phyloP scores from a whole-genome alignment of 169 alveolate species.

The Plasmodium chabaudi region DNA sequence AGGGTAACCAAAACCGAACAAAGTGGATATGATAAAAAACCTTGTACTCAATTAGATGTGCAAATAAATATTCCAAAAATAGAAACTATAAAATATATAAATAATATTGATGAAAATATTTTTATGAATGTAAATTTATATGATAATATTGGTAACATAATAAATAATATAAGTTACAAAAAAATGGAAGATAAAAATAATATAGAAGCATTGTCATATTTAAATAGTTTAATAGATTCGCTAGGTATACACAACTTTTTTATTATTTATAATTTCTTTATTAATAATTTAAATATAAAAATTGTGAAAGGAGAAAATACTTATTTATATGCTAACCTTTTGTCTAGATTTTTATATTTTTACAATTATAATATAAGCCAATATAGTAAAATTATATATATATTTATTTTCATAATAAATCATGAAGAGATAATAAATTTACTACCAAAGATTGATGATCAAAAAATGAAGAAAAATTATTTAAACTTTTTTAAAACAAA shows the following conservation, averaged over 20 bases:
- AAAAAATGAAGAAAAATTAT: constrained; percentile 72
- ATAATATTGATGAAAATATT: constrained; percentile 74
- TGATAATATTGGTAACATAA: constrained; percentile 69
- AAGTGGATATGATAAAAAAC: constrained; percentile 1
- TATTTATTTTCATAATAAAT: constrained; percentile 68
- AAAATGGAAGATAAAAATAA: constrained; percentile 69
- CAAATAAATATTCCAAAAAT: constrained; percentile 56
- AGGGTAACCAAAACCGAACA: background rate
- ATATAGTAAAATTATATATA: constrained; percentile 76
- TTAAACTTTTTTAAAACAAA: constrained; percentile 74
- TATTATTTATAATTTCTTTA: constrained; percentile 63
- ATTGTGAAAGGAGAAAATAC: constrained; percentile 73
- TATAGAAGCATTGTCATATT: constrained; percentile 66
- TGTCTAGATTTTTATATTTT: constrained; percentile 63
- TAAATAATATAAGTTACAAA: constrained; percentile 72
- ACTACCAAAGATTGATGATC: constrained; percentile 75
- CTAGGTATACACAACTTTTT: constrained; percentile 75
- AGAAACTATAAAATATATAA: constrained; percentile 71
- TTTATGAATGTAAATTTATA: constrained; percentile 74
- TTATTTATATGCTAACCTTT: constrained; percentile 54
- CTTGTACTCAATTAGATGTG: constrained; percentile 8
- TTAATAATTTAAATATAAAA: constrained; percentile 65
- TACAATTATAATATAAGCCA: constrained; percentile 74
- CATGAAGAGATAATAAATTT: constrained; percentile 57
- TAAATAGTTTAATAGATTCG: constrained; percentile 31